Conservation (phyloP, 306 rosid species). For the Hippophae rhamnoides region DNA sequence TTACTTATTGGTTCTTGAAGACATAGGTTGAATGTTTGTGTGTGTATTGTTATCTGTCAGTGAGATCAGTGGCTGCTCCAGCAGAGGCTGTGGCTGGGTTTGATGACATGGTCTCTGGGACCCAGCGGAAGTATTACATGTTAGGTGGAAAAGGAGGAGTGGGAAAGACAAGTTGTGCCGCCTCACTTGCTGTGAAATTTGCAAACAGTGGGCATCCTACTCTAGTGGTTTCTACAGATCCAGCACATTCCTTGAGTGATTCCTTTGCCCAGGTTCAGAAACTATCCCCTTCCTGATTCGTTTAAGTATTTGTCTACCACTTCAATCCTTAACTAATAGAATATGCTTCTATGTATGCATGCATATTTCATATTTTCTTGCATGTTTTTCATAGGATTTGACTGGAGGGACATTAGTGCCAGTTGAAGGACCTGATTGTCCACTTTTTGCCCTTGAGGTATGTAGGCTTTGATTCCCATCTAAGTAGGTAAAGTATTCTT, state of each 20-base stretch:
- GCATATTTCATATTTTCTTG: not conserved
- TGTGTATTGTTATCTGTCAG: constrained; percentile 28
- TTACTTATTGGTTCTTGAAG: not conserved
- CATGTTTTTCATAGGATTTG: constrained; percentile 46
- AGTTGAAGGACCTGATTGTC: constrained; percentile 93
- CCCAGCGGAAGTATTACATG: constrained; percentile 71
- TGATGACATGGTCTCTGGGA: constrained; percentile 75
- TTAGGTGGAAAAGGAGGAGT: constrained; percentile 95
- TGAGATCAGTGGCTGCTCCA: constrained; percentile 75
- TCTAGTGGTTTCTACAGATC: constrained; percentile 95
- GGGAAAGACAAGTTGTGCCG: constrained; percentile 91
- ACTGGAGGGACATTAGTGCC: constrained; percentile 74
- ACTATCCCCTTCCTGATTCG: constrained; percentile 6
- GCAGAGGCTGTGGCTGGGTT: constrained; percentile 63
- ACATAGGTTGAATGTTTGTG: not conserved
- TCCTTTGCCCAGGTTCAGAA: constrained; percentile 87
- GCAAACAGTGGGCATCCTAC: constrained; percentile 96
- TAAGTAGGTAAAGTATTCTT: not conserved
- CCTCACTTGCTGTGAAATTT: constrained; percentile 84
- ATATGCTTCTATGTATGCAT: not conserved
- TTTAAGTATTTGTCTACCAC: constrained; percentile 10
- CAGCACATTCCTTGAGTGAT: constrained; percentile 97
- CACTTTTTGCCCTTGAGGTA: constrained; percentile 96
- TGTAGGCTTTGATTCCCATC: constrained; percentile 8
- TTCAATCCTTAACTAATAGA: not conserved